A percentile compares a stretch with the other conserved stretches of the same genome.
Evolutionary conservation across 1,284 basidiomycete species (phyloP).

Genomic region (Rhodotorula mucilaginosa): DNA sequence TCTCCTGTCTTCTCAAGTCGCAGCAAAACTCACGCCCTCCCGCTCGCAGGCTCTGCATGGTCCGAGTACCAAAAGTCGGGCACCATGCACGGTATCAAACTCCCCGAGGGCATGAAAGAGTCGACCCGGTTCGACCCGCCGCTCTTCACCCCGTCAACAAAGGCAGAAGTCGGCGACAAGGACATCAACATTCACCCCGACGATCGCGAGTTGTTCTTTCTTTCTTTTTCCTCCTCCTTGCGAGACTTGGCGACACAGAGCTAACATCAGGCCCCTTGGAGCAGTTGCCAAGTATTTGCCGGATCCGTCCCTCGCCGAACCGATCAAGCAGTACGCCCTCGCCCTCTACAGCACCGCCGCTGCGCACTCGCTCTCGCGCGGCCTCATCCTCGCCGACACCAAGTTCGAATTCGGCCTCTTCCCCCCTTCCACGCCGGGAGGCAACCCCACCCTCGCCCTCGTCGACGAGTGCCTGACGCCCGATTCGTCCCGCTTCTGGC

Average conservation of each 20-base stretch:
- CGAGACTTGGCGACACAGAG: not conserved
- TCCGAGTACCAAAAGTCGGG: constrained; percentile 83
- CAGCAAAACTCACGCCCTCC: not conserved
- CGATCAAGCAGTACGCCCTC: constrained; percentile 62
- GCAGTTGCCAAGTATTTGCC: constrained; percentile 61
- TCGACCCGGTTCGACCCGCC: constrained; percentile 77
- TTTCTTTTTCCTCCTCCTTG: not conserved
- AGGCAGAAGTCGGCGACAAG: constrained; percentile 89
- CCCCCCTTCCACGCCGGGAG: constrained; percentile 50
- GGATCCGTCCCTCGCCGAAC: constrained; percentile 60
- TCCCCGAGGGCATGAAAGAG: constrained; percentile 78
- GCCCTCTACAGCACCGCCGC: constrained; percentile 75
- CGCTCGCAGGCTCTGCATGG: constrained; percentile 76
- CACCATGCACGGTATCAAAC: constrained; percentile 81
- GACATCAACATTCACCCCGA: constrained; percentile 98
- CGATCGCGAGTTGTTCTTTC: constrained; percentile 58
- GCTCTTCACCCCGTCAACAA: constrained; percentile 94
- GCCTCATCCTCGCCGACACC: constrained; percentile 94
- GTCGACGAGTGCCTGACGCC: constrained; percentile 96
- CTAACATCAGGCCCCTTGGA: too few species aligned
- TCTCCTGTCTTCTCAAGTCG: not conserved
- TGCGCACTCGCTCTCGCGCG: constrained; percentile 69
- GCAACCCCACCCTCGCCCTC: constrained; percentile 63
- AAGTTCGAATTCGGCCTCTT: constrained; percentile 85
- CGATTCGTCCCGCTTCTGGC: constrained; percentile 97